Evolutionary conservation across 805 yeast species (phyloP), one percentile per base, ranked within the genome.

Genomic region (Candida tibetensis): DNA sequence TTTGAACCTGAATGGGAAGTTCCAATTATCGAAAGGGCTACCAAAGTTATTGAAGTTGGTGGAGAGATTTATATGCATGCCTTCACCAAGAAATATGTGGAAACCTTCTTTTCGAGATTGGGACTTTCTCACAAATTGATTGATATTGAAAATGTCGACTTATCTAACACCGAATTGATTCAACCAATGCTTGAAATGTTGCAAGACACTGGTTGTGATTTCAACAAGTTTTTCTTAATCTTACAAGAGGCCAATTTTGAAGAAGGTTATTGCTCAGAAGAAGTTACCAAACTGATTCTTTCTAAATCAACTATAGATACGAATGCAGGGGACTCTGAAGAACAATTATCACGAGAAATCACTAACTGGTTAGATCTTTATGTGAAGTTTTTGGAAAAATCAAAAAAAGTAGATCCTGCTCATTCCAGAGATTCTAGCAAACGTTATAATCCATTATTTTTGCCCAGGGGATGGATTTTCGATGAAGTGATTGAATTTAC

Each of bases 391-490:
- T 53, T 79, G 7, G 44, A 40, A 0, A 72, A 73, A 32, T 60
- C 69, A 5, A 53, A 52, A 13, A 47, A 65, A 0, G 53, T 62
- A 18, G 76, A 73, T 38, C 35, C 44, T 12, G 19, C 33, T 2
- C 35, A 37, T 16, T 35, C 43, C 3, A 18, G 25, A 12, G 37
- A 40, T 2, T 48, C 67, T 3, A 77, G 88, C 33, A 53, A 62
- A 5, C 37, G 48, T 2, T 66, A 62, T 34, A 93, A 91, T 52
- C 99, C 98, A 2, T 55, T 77, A 25, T 91, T 91, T 53, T 73
- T 85, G 4, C 93, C 96, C 15, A 72, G 91, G 42, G 85, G 81
- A 46, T 87, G 95, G 89, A 81, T 90, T 36, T 67, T 93, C 37
- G 87, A 88, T 37, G 90, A 89, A 44, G 96, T 88, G 1, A 81